Conservation (phyloP, 1,284 basidiomycete species). For the Cryptococcus amylolentus region DNA sequence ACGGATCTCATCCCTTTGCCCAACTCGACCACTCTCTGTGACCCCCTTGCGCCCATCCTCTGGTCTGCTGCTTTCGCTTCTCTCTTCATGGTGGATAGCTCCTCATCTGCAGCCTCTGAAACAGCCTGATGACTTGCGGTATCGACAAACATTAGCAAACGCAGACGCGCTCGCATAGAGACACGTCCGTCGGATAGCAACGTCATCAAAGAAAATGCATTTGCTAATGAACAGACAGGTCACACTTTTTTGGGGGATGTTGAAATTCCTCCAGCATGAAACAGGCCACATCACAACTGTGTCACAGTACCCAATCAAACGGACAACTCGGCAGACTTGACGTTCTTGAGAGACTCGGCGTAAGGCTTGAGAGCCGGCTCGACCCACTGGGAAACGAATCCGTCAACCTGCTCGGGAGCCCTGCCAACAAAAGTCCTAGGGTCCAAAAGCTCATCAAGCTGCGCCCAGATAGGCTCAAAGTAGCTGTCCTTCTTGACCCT, state of each 20-base stretch:
- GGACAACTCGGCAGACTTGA: constrained; percentile 57
- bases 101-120: no score
- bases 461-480: constrained; percentile 58
- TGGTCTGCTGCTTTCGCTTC: no score
- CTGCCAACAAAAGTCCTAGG: constrained; percentile 83
- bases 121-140: no score
- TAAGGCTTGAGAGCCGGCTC: constrained; percentile 71
- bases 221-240: neutral
- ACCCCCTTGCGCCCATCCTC: no score
- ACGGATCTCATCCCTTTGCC: no score
- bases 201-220: no score
- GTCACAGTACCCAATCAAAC: constrained; percentile 36
- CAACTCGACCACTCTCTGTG: no score
- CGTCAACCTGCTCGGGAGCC: constrained; percentile 89
- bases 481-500: constrained; percentile 67
- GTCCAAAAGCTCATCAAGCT: constrained; percentile 60
- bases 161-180: no score
- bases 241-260: neutral
- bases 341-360: constrained; percentile 61
- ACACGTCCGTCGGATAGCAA: no score
- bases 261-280: no score
- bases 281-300: neutral
- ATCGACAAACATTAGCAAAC: no score
- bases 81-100: no score
- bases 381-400: constrained; percentile 85